phyloP scores from a whole-genome alignment of 257 asterid species.

The Solanum ossicruentum region DNA sequence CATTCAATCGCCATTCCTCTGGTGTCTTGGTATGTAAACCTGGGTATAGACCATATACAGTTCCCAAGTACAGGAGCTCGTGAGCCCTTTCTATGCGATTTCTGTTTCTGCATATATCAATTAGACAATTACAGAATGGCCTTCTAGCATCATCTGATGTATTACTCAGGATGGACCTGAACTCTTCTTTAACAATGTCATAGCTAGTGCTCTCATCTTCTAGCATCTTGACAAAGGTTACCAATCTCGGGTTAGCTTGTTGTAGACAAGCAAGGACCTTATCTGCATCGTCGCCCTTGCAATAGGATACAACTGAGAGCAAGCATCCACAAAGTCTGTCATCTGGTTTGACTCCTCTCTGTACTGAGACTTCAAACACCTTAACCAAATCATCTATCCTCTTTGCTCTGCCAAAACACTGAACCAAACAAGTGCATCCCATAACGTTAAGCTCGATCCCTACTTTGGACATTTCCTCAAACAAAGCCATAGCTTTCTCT shows the following conservation, averaged over 20 bases:
- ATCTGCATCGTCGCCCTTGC: conserved; percentile 45
- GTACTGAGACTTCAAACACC: conserved; percentile 41
- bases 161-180: conserved; percentile 38
- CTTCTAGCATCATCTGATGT: conserved; percentile 64
- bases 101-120: conserved; percentile 62
- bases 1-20: conserved; percentile 78
- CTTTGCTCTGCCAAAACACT: conserved; percentile 67
- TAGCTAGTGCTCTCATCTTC: conserved; percentile 18
- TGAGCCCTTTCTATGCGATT: conserved; percentile 49
- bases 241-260: conserved; percentile 32
- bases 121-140: conserved; percentile 83
- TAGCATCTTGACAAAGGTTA: conserved; percentile 30
- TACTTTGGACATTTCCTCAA: conserved; percentile 45
- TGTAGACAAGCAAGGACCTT: conserved; percentile 60
- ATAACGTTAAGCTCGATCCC: conserved; percentile 63
- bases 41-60: conserved; percentile 62
- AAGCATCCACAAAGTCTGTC: conserved; percentile 83
- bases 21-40: conserved; percentile 79
- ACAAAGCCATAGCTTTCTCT: conserved; percentile 72
- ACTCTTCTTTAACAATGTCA: conserved; percentile 44
- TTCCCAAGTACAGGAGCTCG: conserved; percentile 64
- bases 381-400: conserved; percentile 59
- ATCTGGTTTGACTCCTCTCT: conserved; percentile 69
- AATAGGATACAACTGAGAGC: conserved; percentile 62
- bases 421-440: conserved; percentile 93